Percentiles rank a stretch among this genome's conserved stretches.
Evolutionary conservation across 352 stramenopile species (phyloP).

Genomic region (Albugo laibachii): DNA sequence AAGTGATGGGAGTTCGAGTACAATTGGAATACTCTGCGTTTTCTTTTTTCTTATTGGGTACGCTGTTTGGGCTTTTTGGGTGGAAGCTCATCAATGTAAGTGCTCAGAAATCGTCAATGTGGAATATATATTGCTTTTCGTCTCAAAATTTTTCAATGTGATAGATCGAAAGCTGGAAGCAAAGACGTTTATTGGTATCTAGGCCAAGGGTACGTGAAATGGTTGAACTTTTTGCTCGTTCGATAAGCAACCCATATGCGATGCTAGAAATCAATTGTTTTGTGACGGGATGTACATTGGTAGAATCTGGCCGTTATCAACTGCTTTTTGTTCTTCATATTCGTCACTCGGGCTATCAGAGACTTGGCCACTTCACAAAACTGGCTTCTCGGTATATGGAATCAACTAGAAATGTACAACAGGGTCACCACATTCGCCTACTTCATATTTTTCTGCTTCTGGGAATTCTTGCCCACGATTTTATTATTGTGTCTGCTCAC

Average conservation of each 20-base stretch:
- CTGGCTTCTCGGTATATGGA: slow-evolving; percentile 73
- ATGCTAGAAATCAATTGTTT: slow-evolving; percentile 1
- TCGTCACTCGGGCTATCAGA: slow-evolving; percentile 52
- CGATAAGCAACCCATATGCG: neutral
- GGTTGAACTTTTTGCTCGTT: slow-evolving; percentile 1
- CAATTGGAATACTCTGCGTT: slow-evolving; percentile 69
- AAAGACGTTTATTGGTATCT: slow-evolving; percentile 43
- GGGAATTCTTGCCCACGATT: slow-evolving; percentile 69
- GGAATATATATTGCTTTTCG: neutral
- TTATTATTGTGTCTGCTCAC: slow-evolving; percentile 63
- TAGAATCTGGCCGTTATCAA: slow-evolving; percentile 68
- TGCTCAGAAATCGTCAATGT: neutral
- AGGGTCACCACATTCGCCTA: slow-evolving; percentile 55
- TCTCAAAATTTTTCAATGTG: neutral
- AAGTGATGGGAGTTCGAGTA: slow-evolving; percentile 52
- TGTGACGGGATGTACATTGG: neutral
- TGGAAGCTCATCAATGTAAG: slow-evolving; percentile 70
- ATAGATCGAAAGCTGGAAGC: slow-evolving; percentile 60
- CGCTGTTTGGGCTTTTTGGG: slow-evolving; percentile 68
- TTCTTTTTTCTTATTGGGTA: slow-evolving; percentile 59
- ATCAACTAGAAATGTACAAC: slow-evolving; percentile 71
- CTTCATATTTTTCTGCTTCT: slow-evolving; percentile 77
- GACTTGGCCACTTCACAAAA: slow-evolving; percentile 68
- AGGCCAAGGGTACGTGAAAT: slow-evolving; percentile 30
- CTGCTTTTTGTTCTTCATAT: slow-evolving; percentile 58